Evolutionary conservation across 129 eudicot species (phyloP).

Genomic region (Flaveria ramosissima): DNA sequence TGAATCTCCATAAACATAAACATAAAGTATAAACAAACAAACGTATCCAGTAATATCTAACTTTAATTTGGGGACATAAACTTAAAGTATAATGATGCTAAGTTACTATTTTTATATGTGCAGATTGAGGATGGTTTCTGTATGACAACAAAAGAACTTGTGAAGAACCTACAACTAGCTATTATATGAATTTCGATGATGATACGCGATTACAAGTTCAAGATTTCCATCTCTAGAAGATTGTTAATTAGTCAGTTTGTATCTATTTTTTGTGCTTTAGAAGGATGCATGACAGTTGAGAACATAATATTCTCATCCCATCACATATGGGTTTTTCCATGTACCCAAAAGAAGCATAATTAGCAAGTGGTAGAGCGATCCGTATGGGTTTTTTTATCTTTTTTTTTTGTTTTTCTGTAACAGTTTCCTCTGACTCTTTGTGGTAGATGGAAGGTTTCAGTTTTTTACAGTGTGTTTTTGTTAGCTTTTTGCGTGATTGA

Average conservation of each 20-base stretch:
- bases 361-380: not conserved
- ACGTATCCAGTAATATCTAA: too few species aligned
- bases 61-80: not conserved
- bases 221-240: not conserved
- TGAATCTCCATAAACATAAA: not conserved
- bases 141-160: conserved; percentile 36
- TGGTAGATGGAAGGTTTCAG: conserved; percentile 5
- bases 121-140: conserved; percentile 36
- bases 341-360: conserved; percentile 1
- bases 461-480: not conserved
- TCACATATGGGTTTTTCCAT: conserved; percentile 1
- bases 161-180: conserved; percentile 28
- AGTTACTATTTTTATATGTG: not conserved
- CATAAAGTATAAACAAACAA: too few species aligned
- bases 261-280: not conserved
- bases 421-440: not conserved
- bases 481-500: conserved; percentile 23
- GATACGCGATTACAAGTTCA: not conserved
- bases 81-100: not conserved
- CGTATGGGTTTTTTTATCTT: not conserved
- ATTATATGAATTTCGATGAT: conserved; percentile 1
- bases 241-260: conserved; percentile 1
- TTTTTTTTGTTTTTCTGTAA: not conserved
- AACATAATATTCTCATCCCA: not conserved
- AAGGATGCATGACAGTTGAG: conserved; percentile 16